These are phyloP conservation scores for Starmerella floricola DNA, from an alignment of 805 yeast genomes.

Conservation along the genomic window DNA sequence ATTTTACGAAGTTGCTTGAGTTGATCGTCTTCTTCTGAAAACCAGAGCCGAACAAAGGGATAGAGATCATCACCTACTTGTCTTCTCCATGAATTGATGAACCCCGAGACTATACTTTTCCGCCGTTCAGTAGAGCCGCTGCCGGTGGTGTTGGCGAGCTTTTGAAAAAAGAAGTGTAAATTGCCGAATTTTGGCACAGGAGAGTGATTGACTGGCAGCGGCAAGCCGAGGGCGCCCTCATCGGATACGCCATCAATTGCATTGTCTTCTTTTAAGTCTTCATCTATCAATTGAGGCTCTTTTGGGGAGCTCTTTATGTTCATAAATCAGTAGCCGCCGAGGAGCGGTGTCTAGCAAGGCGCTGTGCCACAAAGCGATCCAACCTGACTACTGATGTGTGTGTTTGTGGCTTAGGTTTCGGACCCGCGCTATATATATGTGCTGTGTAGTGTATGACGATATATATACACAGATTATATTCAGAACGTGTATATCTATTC, in stretches of 20 bases:
- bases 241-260: neutral
- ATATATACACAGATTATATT: too few species aligned
- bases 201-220: conserved; percentile 15
- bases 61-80: conserved; percentile 51
- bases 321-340: too few species aligned
- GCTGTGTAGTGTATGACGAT: too few species aligned
- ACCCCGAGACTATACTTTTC: conserved; percentile 28
- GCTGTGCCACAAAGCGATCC: too few species aligned
- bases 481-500: too few species aligned
- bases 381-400: too few species aligned
- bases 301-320: too few species aligned
- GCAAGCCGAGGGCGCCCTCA: conserved; percentile 16
- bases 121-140: conserved; percentile 10
- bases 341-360: too few species aligned
- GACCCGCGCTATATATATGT: too few species aligned
- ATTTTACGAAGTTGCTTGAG: conserved; percentile 43
- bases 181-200: conserved; percentile 19
- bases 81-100: conserved; percentile 40
- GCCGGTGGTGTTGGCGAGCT: conserved; percentile 10
- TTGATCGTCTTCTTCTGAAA: conserved; percentile 51
- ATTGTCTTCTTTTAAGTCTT: neutral
- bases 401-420: too few species aligned
- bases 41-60: conserved; percentile 48
- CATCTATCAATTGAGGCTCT: neutral
- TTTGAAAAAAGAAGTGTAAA: conserved; percentile 17